Percentiles rank a stretch among this genome's conserved stretches.
Conservation (phyloP, 345 rosid genomes). For the Eucalyptus viminalis region DNA sequence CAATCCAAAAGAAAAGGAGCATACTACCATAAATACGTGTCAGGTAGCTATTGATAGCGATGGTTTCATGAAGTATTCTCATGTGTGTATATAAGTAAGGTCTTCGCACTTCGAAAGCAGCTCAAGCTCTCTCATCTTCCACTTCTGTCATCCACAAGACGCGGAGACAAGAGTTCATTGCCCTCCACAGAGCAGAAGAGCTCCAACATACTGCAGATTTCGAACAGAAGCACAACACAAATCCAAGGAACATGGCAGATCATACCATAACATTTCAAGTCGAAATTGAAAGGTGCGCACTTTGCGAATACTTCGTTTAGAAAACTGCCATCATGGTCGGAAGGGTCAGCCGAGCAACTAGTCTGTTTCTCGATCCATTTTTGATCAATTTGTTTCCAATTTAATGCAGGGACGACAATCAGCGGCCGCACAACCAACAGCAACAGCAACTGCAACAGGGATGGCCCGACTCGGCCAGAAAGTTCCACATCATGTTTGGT, state of each 20-base stretch:
- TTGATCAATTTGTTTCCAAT: no score
- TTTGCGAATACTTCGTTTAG: no score
- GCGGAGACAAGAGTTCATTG: neutral
- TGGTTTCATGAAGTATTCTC: no score
- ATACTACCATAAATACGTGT: no score
- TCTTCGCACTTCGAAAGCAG: no score
- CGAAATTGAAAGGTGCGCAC: neutral
- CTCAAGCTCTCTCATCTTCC: neutral
- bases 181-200: neutral
- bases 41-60: no score
- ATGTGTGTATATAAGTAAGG: no score
- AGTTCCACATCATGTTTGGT: neutral
- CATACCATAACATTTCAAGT: neutral
- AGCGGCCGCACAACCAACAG: neutral
- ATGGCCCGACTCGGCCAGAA: neutral
- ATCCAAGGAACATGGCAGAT: neutral
- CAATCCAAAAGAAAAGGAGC: no score
- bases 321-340: accelerated
- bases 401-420: neutral
- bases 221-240: neutral
- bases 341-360: neutral
- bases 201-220: neutral
- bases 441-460: neutral
- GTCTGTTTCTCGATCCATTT: neutral
- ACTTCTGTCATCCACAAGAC: neutral